Conservation (phyloP, 73 alveolate genomes). For the Paramecium sonneborni region DNA sequence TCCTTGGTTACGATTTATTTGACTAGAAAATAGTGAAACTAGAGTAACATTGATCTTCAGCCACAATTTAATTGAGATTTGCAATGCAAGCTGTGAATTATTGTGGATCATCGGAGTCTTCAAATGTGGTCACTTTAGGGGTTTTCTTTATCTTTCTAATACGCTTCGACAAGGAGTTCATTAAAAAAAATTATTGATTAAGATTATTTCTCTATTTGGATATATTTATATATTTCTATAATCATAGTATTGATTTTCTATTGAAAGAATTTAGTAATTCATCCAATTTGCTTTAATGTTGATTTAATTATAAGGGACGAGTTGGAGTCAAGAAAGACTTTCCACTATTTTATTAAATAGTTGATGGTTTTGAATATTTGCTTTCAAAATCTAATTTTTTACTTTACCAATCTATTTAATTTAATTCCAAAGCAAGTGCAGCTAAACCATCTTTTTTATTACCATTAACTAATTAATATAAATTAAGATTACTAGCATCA, state of each 20-base stretch:
- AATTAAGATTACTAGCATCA: neutral
- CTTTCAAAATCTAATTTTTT: conserved; percentile 9
- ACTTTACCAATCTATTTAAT: neutral
- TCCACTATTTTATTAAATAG: neutral
- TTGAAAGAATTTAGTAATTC: conserved; percentile 12
- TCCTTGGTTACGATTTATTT: conserved; percentile 11
- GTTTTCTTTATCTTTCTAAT: neutral
- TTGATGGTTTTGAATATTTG: neutral
- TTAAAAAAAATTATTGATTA: neutral
- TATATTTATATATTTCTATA: neutral
- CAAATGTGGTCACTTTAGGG: neutral
- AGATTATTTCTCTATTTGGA: neutral
- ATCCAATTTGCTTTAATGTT: conserved; percentile 30
- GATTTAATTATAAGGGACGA: neutral
- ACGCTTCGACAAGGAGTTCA: conserved; percentile 24
- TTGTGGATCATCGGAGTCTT: conserved; percentile 4
- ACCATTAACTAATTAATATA: neutral
- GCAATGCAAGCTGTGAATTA: conserved; percentile 10
- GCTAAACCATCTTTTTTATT: conserved; percentile 23
- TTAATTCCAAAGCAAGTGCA: neutral
- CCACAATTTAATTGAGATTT: neutral
- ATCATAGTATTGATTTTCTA: neutral
- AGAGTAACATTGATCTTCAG: conserved; percentile 18
- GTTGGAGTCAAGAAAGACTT: neutral
- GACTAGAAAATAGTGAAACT: neutral